phyloP scores from a whole-genome alignment of 2,329 filamentous ascomycete species.

The Ilyonectria robusta region DNA sequence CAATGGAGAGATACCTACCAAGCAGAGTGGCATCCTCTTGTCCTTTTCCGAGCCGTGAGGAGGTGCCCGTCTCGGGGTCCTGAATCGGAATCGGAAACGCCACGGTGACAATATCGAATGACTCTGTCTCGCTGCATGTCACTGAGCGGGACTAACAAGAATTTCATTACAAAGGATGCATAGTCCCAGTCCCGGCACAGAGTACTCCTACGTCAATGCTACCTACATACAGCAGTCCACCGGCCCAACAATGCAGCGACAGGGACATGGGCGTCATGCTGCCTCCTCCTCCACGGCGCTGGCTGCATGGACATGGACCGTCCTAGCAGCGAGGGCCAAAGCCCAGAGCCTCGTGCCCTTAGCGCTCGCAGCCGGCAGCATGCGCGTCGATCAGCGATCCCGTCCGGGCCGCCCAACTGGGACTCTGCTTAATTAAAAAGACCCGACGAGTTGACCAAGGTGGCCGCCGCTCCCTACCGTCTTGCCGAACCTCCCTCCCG shows the following conservation, averaged over 20 bases:
- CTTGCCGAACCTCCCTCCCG: background rate
- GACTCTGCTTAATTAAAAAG: conserved; percentile 27
- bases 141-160: background rate
- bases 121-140: background rate
- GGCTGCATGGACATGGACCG: conserved; percentile 8
- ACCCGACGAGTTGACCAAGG: conserved; percentile 13
- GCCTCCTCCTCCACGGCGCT: conserved; percentile 2
- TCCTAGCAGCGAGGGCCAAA: conserved; percentile 17
- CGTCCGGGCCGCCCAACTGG: conserved; percentile 43
- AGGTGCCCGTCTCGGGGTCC: background rate
- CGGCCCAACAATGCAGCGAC: conserved; percentile 9
- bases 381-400: conserved; percentile 45
- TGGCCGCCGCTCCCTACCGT: background rate
- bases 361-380: conserved; percentile 40
- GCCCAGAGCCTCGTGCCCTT: conserved; percentile 28
- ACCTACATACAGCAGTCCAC: background rate
- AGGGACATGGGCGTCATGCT: conserved; percentile 23
- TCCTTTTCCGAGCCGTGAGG: background rate
- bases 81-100: background rate
- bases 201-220: background rate
- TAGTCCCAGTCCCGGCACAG: background rate
- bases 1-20: background rate
- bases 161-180: background rate
- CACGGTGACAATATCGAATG: background rate
- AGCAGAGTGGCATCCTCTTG: background rate